Conservation (phyloP, 2,329 filamentous ascomycete genomes). For the Cladosporium sp. region DNA sequence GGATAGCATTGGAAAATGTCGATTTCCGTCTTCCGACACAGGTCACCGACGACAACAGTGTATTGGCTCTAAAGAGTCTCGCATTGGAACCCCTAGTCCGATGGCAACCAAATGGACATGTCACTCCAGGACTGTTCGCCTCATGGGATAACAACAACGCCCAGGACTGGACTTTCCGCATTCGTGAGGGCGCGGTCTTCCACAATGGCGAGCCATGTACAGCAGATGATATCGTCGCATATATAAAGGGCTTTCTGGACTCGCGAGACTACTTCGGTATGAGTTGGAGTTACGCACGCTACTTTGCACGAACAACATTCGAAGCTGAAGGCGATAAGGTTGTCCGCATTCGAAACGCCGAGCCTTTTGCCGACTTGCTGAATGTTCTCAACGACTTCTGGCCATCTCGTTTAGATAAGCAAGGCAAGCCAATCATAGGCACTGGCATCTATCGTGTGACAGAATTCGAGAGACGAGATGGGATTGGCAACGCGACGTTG, state of each 20-base stretch:
- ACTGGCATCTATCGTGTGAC: conserved; percentile 18
- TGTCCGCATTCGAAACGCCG: conserved; percentile 9
- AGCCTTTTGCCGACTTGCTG: conserved; percentile 16
- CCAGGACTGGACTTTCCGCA: conserved; percentile 14
- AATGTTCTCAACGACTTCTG: conserved; percentile 21
- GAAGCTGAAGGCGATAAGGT: conserved; percentile 4
- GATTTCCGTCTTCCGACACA: conserved; percentile 20
- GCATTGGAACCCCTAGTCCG: conserved; percentile 17
- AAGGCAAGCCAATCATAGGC: conserved; percentile 17
- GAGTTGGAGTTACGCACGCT: conserved; percentile 20
- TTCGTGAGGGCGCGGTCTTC: conserved; percentile 14
- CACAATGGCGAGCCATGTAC: conserved; percentile 17
- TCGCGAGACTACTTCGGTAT: conserved; percentile 21
- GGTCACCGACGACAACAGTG: conserved; percentile 21
- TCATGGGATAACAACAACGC: conserved; percentile 14
- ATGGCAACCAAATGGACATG: conserved; percentile 16
- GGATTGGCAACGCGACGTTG: conserved; percentile 15
- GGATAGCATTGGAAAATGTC: conserved; percentile 19
- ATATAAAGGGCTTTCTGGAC: conserved; percentile 17
- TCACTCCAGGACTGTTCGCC: conserved; percentile 18
- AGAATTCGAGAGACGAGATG: conserved; percentile 16
- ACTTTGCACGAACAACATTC: conserved; percentile 18
- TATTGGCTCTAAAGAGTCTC: conserved; percentile 18
- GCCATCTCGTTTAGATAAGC: conserved; percentile 16
- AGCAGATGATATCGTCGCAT: conserved; percentile 7